Evolutionary conservation across 441 rosid genomes (phyloP), one percentile per base, ranked within the genome.

Genomic region (Mallotus japonicus): DNA sequence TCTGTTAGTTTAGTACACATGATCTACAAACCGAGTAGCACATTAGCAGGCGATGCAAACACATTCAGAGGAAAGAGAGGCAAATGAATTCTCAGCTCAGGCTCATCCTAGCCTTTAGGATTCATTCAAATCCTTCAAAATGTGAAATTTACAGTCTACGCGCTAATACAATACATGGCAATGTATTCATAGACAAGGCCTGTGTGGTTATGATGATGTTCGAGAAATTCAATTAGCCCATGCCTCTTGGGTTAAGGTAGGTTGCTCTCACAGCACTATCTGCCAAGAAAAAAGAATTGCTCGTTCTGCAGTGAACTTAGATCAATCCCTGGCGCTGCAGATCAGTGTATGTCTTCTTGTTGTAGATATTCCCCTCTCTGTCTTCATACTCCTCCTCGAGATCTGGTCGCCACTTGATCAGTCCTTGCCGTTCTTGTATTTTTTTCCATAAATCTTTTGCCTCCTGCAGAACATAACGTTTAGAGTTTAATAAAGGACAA

Each of bases 381-480:
- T 96, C 99, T 80, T 96, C 99, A n/a, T 93, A 93, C 73, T 96
- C 99, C 79, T 96, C 99, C 83, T 96, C 99, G 2, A 96, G 97
- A 73, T 96, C 99, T 1, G 99, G 99, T 10, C 98, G 93, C 99
- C 99, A 96, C 82, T 96, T 93, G 79, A 87, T 92, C 79, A 85
- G 65, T 70, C 99, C 99, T 80, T 90, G 95, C 77, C 92, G 82
- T 75, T 86, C 93, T 77, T 91, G 97, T 74, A 96, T 96, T 82
- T 55, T 90, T 79, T 89, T 92, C 99, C 99, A 93, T 65, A 96
- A 77, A n/a, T 87, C 95, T 75, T 92, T 87, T n/a, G 98, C 99
- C 88, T 96, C 99, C 98, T 96, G 89, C 66, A 77, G 0, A 44
- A 67, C 9, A 51, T 12, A 3, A 65, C 10, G 56, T 61, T 51